Base-by-base conservation (phyloP, 2,329 filamentous ascomycete species). In the Phaeosphaeriaceae sp. region DNA sequence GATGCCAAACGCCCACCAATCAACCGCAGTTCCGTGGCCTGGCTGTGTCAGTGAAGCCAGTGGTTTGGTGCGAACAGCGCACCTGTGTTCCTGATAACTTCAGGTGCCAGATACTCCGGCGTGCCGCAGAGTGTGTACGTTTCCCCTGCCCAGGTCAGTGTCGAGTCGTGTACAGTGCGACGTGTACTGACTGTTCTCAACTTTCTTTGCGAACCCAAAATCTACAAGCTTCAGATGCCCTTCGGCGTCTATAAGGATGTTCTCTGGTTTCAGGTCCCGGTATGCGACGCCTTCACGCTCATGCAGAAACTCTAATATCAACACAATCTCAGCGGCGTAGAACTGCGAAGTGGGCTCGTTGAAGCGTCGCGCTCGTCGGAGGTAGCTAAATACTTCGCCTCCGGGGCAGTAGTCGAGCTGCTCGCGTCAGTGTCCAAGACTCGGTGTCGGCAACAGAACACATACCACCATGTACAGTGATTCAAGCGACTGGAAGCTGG, bases 1-100 rank as follows among this genome's bases (percentile, higher is more conserved):
- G 65, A 94, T 93, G 24, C 91, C 91, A 66, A 95, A 83, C 0
- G 91, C 91, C 91, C 91, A 94, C 91, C 91, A 94, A 80, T 94
- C 91, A 36, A 94, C 91, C 15, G 91, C 90, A 48, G 85, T 84
- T 53, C 87, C 86, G 68, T 89, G 87, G 21, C 87, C 85, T 75
- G 77, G 7, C 40, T 36, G 41, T 50, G 62, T 74, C 47, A 76
- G 68, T 36, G 58, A 42, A 27, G 48, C 36, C 46, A 47, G 50
- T 36, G 31, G 27, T 17, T 27, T 53, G 50, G 57, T 52, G 42
- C 51, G 41, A 50, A 50, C 31, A 42, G 47, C 60, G 31, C 70
- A 78, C 90, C 91, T 73, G 91, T 92, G 74, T 92, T 93, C 65
- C 92, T 87, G 66, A 94, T 93, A 44, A 94, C 91, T 79, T 94